A percentile compares a stretch with the other conserved stretches of the same genome.
phyloP scores from a whole-genome alignment of 1,284 basidiomycete species.

The Malassezia caprae region DNA sequence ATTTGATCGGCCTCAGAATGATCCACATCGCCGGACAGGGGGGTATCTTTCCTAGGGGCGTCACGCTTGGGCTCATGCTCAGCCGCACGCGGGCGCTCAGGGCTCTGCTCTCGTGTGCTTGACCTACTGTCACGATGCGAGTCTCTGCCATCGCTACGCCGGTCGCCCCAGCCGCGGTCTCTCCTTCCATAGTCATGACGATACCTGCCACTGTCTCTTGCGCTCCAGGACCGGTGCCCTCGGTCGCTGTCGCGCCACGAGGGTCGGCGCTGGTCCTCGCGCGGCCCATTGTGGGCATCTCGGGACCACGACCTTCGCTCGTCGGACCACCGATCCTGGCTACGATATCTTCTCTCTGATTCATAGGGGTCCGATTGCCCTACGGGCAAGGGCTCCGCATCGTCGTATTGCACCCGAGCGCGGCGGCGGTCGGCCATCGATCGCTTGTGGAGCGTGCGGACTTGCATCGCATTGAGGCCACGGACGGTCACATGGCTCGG shows the following conservation, averaged over 20 bases:
- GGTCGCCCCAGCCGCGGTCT: not conserved
- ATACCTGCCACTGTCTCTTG: not conserved
- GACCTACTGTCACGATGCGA: not conserved
- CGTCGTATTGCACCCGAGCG: slow-evolving; percentile 5
- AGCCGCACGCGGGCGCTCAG: not conserved
- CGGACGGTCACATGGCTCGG: not conserved
- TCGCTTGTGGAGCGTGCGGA: not conserved
- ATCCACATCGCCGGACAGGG: not conserved
- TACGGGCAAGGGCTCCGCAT: not conserved
- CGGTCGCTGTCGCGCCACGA: not conserved
- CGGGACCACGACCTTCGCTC: not conserved
- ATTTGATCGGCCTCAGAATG: slow-evolving; percentile 15
- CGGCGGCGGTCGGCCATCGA: not conserved
- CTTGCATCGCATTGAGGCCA: not conserved
- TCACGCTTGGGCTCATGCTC: not conserved
- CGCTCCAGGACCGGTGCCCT: not conserved
- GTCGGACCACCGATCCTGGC: not conserved
- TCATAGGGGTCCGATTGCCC: not conserved
- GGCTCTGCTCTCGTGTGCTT: not conserved
- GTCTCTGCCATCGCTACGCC: not conserved
- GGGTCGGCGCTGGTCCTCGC: not conserved
- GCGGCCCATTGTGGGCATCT: not conserved
- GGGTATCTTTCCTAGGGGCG: not conserved
- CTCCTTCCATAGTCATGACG: not conserved
- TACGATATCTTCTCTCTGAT: not conserved